These are phyloP conservation scores for Annona squamosa DNA, from an alignment of 164 flowering plant genomes.

Conservation along the genomic window DNA sequence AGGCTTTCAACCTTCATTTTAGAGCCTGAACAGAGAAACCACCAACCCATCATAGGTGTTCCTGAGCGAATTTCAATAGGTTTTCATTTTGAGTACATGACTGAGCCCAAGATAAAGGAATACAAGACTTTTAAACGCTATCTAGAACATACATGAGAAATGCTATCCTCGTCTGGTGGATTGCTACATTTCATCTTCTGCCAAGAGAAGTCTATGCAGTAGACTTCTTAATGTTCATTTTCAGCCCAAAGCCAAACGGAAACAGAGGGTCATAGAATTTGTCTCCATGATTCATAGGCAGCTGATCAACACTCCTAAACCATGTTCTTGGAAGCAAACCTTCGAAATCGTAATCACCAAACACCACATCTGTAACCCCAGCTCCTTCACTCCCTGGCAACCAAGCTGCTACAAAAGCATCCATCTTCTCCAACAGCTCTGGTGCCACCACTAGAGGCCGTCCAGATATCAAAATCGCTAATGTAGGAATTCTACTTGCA, in stretches of 20 bases:
- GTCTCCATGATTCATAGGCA: constrained; percentile 50
- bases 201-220: background rate
- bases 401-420: constrained; percentile 79
- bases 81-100: too few relatives aligned
- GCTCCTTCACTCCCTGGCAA: constrained; percentile 77
- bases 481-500: constrained; percentile 54
- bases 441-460: constrained; percentile 66
- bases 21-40: too few relatives aligned
- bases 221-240: constrained; percentile 8
- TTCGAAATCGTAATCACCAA: constrained; percentile 63
- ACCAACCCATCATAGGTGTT: too few relatives aligned
- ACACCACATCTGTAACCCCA: constrained; percentile 70
- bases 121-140: too few relatives aligned
- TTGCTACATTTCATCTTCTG: background rate
- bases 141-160: too few relatives aligned
- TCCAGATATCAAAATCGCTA: constrained; percentile 68
- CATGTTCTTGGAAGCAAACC: constrained; percentile 69
- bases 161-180: too few relatives aligned
- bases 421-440: constrained; percentile 46
- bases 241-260: constrained; percentile 71
- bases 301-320: constrained; percentile 57
- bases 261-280: constrained; percentile 56
- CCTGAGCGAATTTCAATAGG: too few relatives aligned
- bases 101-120: too few relatives aligned
- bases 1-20: too few relatives aligned